Evolutionary conservation across 2,329 filamentous ascomycete species (phyloP), one percentile per base, ranked within the genome.

Genomic region (Xylariomycetidae sp.): DNA sequence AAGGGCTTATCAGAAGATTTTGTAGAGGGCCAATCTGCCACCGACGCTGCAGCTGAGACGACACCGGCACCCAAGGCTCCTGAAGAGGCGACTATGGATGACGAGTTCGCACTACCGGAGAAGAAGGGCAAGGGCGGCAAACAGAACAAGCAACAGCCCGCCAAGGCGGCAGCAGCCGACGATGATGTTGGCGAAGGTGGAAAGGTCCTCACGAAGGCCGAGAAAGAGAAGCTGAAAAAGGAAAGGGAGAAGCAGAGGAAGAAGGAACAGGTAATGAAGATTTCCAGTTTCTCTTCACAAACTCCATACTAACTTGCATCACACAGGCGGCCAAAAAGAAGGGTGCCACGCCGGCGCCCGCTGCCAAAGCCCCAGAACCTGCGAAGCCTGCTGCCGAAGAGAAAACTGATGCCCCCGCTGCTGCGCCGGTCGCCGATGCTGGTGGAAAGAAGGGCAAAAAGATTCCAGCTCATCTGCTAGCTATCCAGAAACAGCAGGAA

Each of bases 151-250:
- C 66, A 67, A 44, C 60, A 63, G 27, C 56, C 62, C 13, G 31
- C 40, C 16, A 42, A 44, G 19, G 34, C 35, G 10, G 16, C 36
- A 58, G 52, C 58, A 3, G 49, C 59, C 7, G 71, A 65, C 16
- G 72, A 69, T 5, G 72, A 69, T 3, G 72, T 65, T 9, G 77
- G 61, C 6, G 72, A 70, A 4, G 69, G 69, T 38, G 82, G 82
- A 27, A 77, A 80, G 35, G 73, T 97, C 30, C 80, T 97, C 67
- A 94, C 88, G 25, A 98, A 97, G 77, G 92, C 94, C 38, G 89
- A 98, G 69, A 98, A 98, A 70, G 92, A 98, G 62, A 94, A 88
- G 65, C 74, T 90, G 55, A 97, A 90, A 75, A 98, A 96, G 69
- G 92, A 98, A 69, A 81, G 88, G 41, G 92, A 98, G 70, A 98